Percentiles rank a stretch among this genome's conserved stretches.
Conservation (phyloP, 2,329 filamentous ascomycete genomes). For the Mycosphaerella sp. region DNA sequence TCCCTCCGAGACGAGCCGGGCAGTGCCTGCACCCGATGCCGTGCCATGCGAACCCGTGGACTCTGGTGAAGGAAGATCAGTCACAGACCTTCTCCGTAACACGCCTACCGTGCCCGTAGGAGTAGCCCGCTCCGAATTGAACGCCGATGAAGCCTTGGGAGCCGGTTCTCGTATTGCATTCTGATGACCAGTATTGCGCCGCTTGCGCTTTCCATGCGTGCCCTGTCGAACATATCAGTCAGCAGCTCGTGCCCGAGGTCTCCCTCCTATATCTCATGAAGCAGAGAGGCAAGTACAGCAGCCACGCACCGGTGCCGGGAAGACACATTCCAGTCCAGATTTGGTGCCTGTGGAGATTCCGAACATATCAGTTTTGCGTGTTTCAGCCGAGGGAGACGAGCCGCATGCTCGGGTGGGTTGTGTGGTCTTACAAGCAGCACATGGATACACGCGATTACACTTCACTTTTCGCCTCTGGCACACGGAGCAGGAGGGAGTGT, state of each 20-base stretch:
- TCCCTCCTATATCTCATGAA: too few relatives aligned
- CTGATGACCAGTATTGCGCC: conserved; percentile 14
- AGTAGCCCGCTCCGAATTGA: conserved; percentile 8
- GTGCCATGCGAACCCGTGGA: conserved; percentile 13
- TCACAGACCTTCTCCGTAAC: conserved; percentile 2
- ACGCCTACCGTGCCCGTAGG: conserved; percentile 7
- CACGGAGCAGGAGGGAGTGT: conserved; percentile 25
- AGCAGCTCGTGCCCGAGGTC: too few relatives aligned
- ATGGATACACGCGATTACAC: conserved; percentile 20
- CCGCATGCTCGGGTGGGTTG: background rate
- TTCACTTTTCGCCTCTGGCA: conserved; percentile 26
- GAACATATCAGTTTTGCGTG: background rate
- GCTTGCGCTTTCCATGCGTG: conserved; percentile 19
- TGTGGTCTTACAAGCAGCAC: conserved; percentile 6
- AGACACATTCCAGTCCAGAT: conserved; percentile 23
- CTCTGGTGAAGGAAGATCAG: conserved; percentile 16
- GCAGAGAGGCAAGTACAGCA: background rate
- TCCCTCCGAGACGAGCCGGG: conserved; percentile 23
- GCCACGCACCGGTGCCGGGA: conserved; percentile 2
- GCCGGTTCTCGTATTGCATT: background rate
- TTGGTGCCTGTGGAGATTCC: conserved; percentile 11
- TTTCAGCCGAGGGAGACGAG: background rate
- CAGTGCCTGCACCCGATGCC: conserved; percentile 7
- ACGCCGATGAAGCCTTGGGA: background rate
- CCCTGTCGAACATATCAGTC: background rate